Evolutionary conservation across 192 early-diverging fungal species (phyloP), one percentile per base, ranked within the genome.

Genomic region (Podochytrium sp.): DNA sequence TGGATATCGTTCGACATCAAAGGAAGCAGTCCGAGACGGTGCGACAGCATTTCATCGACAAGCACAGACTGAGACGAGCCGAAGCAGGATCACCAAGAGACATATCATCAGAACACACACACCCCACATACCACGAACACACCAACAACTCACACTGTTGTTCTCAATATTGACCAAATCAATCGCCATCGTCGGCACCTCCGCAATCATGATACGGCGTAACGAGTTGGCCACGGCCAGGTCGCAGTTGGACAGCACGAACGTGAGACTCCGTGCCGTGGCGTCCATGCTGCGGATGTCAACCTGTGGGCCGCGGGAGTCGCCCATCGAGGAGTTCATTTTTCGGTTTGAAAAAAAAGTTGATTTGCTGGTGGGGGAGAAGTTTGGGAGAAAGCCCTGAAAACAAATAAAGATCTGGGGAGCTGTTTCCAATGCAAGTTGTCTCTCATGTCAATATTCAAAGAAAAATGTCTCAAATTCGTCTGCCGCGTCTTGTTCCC

Each of bases 151-250:
- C 51, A 85, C 81, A 34, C 93, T 93, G 83, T 99, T 99, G 10
- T 85, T 87, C 61, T 95, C 91, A 77, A 99, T 92, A 73, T 98
- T 91, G 20, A 99, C 97, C 85, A 97, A 86, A 74, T 99, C 97
- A 58, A 99, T 98, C 3, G 97, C 97, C 76, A 98, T 95, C 3
- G 97, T 99, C 14, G 96, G 93, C 25, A 99, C 96, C 76, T 99
- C 97, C 27, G 96, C 91, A 71, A 99, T 95, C 96, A 99, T 98
- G n/a, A 91, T 85, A 57, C 97, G 86, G 55, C 97, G 89, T 27
- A 99, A 79, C 18, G 95, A 87, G 81, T 99, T 99, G 35, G 97
- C 96, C 4, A 99, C 86, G 75, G 92, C 87, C 62, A 96, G 84
- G 75, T 96, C 94, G 55, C 91, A 92, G 80, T 96, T 93, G 74